Conservation (phyloP, 352 stramenopile genomes). For the Pythium aquatile region DNA sequence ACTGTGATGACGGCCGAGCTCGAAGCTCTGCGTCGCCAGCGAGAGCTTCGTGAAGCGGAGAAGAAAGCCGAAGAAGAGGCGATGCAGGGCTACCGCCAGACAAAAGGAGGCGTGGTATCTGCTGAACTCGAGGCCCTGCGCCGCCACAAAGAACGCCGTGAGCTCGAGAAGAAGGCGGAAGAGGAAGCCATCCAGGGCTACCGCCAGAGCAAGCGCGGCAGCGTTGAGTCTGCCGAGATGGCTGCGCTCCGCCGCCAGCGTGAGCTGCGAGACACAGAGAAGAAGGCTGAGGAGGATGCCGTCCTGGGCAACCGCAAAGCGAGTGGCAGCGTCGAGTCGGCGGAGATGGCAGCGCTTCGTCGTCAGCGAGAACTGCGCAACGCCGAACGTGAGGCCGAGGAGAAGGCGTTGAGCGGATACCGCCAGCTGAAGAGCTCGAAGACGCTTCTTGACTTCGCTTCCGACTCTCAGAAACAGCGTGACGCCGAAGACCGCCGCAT, state of each 20-base stretch:
- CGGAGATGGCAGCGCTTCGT: constrained; percentile 27
- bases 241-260: constrained; percentile 33
- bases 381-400: constrained; percentile 39
- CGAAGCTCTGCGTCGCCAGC: constrained; percentile 31
- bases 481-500: constrained; percentile 30
- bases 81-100: constrained; percentile 23
- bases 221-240: constrained; percentile 29
- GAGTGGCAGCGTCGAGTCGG: constrained; percentile 8
- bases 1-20: constrained; percentile 26
- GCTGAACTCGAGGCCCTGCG: constrained; percentile 31
- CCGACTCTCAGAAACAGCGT: constrained; percentile 35
- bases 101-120: constrained; percentile 3
- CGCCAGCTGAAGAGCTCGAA: constrained; percentile 39
- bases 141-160: constrained; percentile 32
- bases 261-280: constrained; percentile 41
- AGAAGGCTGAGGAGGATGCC: constrained; percentile 44
- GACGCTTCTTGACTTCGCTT: constrained; percentile 45
- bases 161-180: constrained; percentile 37
- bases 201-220: constrained; percentile 6
- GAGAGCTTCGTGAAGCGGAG: constrained; percentile 40
- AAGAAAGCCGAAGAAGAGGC: constrained; percentile 48
- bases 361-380: constrained; percentile 39
- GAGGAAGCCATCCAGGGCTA: constrained; percentile 34
- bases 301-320: constrained; percentile 23
- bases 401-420: constrained; percentile 35